Evolutionary conservation across 1,284 basidiomycete genomes (phyloP).

Genomic region (Leccinum subrobustum): DNA sequence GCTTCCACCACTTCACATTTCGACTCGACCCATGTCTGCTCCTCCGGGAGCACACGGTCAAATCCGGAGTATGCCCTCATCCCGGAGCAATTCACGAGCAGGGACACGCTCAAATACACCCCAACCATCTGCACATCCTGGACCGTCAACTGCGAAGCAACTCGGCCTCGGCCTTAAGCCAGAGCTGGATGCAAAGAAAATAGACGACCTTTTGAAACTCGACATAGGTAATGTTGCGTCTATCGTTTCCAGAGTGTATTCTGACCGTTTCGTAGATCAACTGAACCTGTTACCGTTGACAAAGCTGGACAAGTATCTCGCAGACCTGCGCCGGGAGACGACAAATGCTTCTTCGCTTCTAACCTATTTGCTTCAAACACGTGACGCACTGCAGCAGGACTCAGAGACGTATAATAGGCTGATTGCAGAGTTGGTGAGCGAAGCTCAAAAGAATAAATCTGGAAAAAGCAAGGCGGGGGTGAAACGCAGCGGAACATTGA

Average conservation of each 20-base stretch:
- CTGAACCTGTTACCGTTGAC: constrained; percentile 68
- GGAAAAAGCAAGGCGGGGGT: constrained; percentile 49
- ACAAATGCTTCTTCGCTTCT: constrained; percentile 71
- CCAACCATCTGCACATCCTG: constrained; percentile 41
- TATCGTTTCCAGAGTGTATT: constrained; percentile 1
- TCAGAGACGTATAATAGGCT: constrained; percentile 82
- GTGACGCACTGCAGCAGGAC: constrained; percentile 84
- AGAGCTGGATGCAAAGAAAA: constrained; percentile 61
- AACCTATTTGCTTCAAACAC: constrained; percentile 78
- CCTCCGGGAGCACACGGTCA: constrained; percentile 59
- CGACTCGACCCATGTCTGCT: constrained; percentile 77
- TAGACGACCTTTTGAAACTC: constrained; percentile 66
- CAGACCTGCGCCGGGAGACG: constrained; percentile 67
- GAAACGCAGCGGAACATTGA: constrained; percentile 50
- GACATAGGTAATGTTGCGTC: constrained; percentile 52
- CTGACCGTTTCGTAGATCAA: constrained; percentile 48
- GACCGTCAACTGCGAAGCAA: constrained; percentile 41
- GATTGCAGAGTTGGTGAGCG: constrained; percentile 79
- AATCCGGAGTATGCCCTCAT: constrained; percentile 38
- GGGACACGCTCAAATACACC: constrained; percentile 59
- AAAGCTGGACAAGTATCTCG: constrained; percentile 63
- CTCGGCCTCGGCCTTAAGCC: constrained; percentile 74
- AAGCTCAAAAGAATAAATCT: constrained; percentile 77
- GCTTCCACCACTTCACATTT: constrained; percentile 78
- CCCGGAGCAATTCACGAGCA: constrained; percentile 41